Base-by-base conservation (phyloP, 2,329 filamentous ascomycete genomes). In the Delphinella strobiligena region DNA sequence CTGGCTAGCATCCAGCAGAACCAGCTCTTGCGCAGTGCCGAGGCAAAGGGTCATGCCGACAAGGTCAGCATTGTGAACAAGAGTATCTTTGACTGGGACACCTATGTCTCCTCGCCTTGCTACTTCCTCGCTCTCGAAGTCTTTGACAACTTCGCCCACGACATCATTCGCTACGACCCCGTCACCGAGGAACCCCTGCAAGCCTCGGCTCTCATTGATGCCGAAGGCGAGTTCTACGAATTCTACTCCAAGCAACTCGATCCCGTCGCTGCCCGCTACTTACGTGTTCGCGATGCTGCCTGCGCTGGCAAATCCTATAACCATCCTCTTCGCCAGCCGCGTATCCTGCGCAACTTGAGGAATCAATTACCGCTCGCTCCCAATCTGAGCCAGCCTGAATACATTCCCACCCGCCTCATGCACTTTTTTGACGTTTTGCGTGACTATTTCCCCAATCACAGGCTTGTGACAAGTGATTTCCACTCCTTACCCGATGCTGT, bases 101-200 rank as follows among this genome's bases (percentile, higher is more conserved):
- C 75, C 34, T 84, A 82, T 49, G 84, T 95, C n/a, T 81, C 86
- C 7, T 83, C 81, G 2, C 91, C 89, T 0, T 96, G 91, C 67
- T 98, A 93, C 70, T 96, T 98, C 69, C 75, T 98, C 31, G 91
- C 89, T 33, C 82, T 98, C 62, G 91, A 98, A 63, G 91, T 98
- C 49, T 94, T 95, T 55, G 91, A 98, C 68, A 98, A 98, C 64
- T 96, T 98, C 58, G 80, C 86, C 27, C 93, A 98, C 66, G 91
- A 98, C 64, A 75, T 80, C 43, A 78, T 98, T 46, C 88, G 93
- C 47, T 98, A 96, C 65, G 82, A 96, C 61, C 71, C 81, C 9
- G 62, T 70, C 44, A 93, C 87, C 9, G 83, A 86, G 57, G 68
- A 81, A 49, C 83, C 89, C 0, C 72, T 94, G 40, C 93, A 98